These are phyloP conservation scores for Homolaphlyctis polyrhiza DNA, from an alignment of 371 early-diverging fungal species.

Conservation along the genomic window DNA sequence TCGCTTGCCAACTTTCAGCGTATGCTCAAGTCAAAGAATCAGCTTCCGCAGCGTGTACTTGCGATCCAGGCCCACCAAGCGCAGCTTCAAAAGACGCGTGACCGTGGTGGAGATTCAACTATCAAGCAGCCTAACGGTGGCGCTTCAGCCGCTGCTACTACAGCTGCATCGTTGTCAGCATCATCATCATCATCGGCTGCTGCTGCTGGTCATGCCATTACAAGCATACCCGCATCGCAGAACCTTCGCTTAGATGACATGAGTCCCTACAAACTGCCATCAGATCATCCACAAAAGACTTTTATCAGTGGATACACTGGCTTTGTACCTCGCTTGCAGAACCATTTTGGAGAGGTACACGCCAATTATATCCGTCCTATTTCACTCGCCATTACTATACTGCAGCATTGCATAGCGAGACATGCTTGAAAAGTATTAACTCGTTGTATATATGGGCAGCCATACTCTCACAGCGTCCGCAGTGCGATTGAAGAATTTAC, in stretches of 20 bases:
- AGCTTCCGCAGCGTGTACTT: constrained; percentile 36
- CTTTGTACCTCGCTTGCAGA: constrained; percentile 44
- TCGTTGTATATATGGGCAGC: constrained; percentile 11
- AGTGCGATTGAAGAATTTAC: constrained; percentile 48
- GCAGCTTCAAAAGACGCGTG: constrained; percentile 1
- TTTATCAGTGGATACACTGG: constrained; percentile 49
- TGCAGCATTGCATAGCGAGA: not conserved
- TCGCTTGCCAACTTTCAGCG: constrained; percentile 37
- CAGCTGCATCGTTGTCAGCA: not conserved
- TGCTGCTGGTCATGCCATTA: not conserved
- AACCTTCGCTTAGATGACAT: constrained; percentile 25
- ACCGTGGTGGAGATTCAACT: not conserved
- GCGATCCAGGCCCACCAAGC: constrained; percentile 31
- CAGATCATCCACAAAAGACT: constrained; percentile 36
- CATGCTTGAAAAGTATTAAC: too few relatives aligned
- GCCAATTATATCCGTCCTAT: not conserved
- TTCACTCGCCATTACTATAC: not conserved
- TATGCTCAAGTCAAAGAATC: constrained; percentile 36
- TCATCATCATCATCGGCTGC: not conserved
- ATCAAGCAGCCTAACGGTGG: not conserved
- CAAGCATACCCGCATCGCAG: not conserved
- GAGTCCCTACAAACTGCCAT: constrained; percentile 41
- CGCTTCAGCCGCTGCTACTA: not conserved
- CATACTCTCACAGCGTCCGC: constrained; percentile 41
- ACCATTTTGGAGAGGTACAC: constrained; percentile 48